Conservation (phyloP, 352 stramenopile species). For the Globisporangium carolinianum region DNA sequence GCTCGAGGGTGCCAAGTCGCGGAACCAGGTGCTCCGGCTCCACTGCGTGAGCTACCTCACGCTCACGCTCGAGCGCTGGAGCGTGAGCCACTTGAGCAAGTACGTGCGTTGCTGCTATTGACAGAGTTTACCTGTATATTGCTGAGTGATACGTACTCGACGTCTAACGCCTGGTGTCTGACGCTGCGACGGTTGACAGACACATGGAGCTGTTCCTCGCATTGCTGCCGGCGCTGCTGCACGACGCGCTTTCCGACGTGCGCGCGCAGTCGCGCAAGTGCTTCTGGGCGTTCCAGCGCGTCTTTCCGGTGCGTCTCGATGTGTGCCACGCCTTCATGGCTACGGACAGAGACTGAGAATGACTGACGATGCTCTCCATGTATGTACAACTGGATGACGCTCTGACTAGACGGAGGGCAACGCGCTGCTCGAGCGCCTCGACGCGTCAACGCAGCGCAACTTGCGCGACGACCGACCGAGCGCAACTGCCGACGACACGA, state of each 20-base stretch:
- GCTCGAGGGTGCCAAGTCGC: slow-evolving; percentile 63
- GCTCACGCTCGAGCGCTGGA: slow-evolving; percentile 63
- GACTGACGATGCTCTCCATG: too few species aligned
- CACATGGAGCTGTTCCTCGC: slow-evolving; percentile 50
- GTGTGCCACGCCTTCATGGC: neutral
- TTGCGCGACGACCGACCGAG: slow-evolving; percentile 36
- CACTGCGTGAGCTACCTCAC: slow-evolving; percentile 76
- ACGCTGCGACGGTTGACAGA: slow-evolving; percentile 14
- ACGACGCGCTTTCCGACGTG: slow-evolving; percentile 69
- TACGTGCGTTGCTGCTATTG: slow-evolving; percentile 15
- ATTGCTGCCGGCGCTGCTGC: slow-evolving; percentile 51
- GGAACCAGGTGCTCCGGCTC: slow-evolving; percentile 66
- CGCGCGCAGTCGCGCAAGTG: slow-evolving; percentile 69
- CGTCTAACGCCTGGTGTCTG: neutral
- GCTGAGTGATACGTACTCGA: neutral
- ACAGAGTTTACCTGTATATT: too few species aligned
- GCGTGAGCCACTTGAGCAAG: slow-evolving; percentile 57
- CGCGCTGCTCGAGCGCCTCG: slow-evolving; percentile 42
- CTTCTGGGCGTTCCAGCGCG: slow-evolving; percentile 65
- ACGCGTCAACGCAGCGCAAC: slow-evolving; percentile 63
- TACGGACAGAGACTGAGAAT: too few species aligned
- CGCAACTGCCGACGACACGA: slow-evolving; percentile 3
- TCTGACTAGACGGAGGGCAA: slow-evolving; percentile 36
- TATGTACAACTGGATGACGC: neutral
- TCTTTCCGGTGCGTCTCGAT: slow-evolving; percentile 41